A percentile compares a stretch with the other conserved stretches of the same genome.
Evolutionary conservation across 2,329 filamentous ascomycete species (phyloP).

Genomic region (Xylaria digitata): DNA sequence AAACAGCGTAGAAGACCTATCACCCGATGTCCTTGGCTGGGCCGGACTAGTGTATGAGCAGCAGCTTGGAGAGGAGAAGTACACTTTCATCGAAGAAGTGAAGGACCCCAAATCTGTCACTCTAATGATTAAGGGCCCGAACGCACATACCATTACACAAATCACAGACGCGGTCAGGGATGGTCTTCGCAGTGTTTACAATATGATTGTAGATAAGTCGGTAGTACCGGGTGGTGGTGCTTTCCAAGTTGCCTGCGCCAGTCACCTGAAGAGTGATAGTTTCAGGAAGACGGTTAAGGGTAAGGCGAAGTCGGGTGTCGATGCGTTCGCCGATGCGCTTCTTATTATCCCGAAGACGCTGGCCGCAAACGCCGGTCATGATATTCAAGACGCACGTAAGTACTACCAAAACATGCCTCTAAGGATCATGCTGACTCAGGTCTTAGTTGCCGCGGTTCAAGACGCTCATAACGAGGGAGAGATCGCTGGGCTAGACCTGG

Average conservation of each 20-base stretch:
- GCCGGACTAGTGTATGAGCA: conserved; percentile 97
- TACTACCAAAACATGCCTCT: conserved; percentile 43
- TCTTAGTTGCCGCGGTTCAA: conserved; percentile 81
- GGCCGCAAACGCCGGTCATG: conserved; percentile 93
- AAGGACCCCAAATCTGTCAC: conserved; percentile 99
- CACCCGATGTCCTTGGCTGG: conserved; percentile 91
- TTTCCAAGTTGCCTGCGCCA: conserved; percentile 93
- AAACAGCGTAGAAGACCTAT: conserved; percentile 95
- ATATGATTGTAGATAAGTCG: conserved; percentile 98
- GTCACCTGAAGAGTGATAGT: conserved; percentile 85
- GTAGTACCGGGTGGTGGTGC: conserved; percentile 95
- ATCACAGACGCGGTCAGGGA: conserved; percentile 97
- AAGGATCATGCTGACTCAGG: conserved; percentile 23
- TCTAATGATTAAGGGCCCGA: conserved; percentile 96
- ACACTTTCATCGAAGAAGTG: conserved; percentile 97
- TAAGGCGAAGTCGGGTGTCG: conserved; percentile 96
- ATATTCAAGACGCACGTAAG: conserved; percentile 94
- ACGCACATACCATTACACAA: conserved; percentile 95
- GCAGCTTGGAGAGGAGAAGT: conserved; percentile 97
- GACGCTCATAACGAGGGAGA: conserved; percentile 88
- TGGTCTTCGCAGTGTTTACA: conserved; percentile 95
- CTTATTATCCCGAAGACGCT: conserved; percentile 97
- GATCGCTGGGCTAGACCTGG: conserved; percentile 85
- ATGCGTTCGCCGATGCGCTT: conserved; percentile 93
- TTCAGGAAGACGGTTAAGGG: conserved; percentile 95